phyloP scores from a whole-genome alignment of 345 rosid species.

The Sisymbrium altissimum region DNA sequence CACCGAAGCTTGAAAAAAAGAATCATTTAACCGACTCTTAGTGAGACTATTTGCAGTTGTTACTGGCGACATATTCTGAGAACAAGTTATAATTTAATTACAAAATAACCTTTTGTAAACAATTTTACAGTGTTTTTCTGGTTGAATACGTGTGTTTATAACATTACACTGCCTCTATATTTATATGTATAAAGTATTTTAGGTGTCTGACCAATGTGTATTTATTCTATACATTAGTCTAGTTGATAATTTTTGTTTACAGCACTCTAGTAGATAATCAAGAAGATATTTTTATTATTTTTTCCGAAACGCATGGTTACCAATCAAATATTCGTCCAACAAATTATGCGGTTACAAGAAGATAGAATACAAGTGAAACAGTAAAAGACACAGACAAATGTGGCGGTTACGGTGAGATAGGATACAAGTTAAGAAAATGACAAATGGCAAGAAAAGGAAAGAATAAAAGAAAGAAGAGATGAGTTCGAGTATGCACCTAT shows the following conservation, averaged over 20 bases:
- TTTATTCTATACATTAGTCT: too few relatives aligned
- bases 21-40: background rate
- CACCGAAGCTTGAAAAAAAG: background rate
- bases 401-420: constrained; percentile 1
- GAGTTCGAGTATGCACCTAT: background rate
- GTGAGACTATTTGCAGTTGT: background rate
- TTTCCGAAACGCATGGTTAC: background rate
- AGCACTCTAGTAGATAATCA: background rate
- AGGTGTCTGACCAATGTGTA: background rate
- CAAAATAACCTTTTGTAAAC: background rate
- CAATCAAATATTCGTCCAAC: background rate
- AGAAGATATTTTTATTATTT: background rate
- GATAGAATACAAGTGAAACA: background rate
- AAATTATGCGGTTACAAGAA: background rate
- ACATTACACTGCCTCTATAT: background rate
- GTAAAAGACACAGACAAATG: background rate
- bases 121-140: background rate
- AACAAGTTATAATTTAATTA: background rate
- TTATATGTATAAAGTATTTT: background rate
- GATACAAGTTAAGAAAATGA: background rate
- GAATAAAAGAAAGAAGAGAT: background rate
- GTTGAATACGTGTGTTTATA: background rate
- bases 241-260: too few relatives aligned
- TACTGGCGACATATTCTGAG: background rate
- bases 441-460: background rate